Conservation (phyloP, 305 asterid species). For the Solanum hybrid region DNA sequence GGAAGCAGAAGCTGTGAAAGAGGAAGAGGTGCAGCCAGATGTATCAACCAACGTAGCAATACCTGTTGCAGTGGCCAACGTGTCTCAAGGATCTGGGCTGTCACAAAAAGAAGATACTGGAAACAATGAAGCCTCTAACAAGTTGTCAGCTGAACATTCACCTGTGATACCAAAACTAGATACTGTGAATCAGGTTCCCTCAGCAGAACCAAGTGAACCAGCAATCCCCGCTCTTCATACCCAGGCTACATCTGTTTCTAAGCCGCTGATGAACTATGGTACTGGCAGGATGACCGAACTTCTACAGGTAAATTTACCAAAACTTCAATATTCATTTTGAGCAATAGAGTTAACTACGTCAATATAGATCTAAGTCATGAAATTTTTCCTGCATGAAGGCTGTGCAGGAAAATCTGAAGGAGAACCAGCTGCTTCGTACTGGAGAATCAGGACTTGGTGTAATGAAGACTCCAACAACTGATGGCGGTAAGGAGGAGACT, state of each 20-base stretch:
- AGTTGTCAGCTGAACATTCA: slow-evolving; percentile 22
- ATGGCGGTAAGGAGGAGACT: slow-evolving; percentile 9
- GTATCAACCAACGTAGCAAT: slow-evolving; percentile 22
- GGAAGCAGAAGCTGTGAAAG: slow-evolving; percentile 15
- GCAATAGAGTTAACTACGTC: background rate
- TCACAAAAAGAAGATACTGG: slow-evolving; percentile 32
- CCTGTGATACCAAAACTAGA: slow-evolving; percentile 17
- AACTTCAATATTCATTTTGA: background rate
- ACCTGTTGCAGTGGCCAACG: slow-evolving; percentile 6
- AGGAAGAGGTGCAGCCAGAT: slow-evolving; percentile 18
- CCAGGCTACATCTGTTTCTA: slow-evolving; percentile 20
- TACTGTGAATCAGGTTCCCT: slow-evolving; percentile 3
- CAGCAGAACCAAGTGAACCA: slow-evolving; percentile 22
- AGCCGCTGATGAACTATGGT: slow-evolving; percentile 39
- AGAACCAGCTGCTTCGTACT: slow-evolving; percentile 26
- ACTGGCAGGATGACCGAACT: slow-evolving; percentile 89
- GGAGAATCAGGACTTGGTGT: slow-evolving; percentile 12
- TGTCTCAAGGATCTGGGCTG: slow-evolving; percentile 32
- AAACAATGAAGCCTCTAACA: slow-evolving; percentile 20
- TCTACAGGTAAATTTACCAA: slow-evolving; percentile 44
- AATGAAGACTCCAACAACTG: slow-evolving; percentile 7
- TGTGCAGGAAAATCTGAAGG: slow-evolving; percentile 64
- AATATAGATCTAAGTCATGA: background rate
- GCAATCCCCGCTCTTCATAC: background rate
- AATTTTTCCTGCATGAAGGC: slow-evolving; percentile 37